Conservation (phyloP, 2,329 filamentous ascomycete species). For the Herpotrichia juniperi region DNA sequence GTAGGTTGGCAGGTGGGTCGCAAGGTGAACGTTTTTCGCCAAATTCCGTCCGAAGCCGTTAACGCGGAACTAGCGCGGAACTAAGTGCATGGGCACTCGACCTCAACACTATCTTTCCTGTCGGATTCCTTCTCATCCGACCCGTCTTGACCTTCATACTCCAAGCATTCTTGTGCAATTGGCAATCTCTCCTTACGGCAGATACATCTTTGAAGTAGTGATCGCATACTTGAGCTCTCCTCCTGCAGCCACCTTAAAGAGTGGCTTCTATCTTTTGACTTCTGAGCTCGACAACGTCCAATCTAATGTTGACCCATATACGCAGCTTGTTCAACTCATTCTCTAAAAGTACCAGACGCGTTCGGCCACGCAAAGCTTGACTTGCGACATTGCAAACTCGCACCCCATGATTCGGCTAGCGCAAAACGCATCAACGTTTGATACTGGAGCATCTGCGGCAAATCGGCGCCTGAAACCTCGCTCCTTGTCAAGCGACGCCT, state of each 20-base stretch:
- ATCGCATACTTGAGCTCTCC: too few relatives aligned
- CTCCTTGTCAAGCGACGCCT: neutral
- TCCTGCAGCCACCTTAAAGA: too few relatives aligned
- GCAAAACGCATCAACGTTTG: constrained; percentile 28
- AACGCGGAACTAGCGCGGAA: constrained; percentile 22
- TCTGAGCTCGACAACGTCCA: too few relatives aligned
- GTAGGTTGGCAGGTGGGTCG: constrained; percentile 9
- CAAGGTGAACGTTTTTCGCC: constrained; percentile 13
- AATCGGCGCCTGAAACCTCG: neutral
- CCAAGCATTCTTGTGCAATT: too few relatives aligned
- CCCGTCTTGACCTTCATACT: neutral
- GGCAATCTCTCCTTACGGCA: too few relatives aligned
- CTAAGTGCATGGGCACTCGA: constrained; percentile 13
- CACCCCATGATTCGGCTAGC: constrained; percentile 8
- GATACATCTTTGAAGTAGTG: too few relatives aligned
- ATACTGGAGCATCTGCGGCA: constrained; percentile 7
- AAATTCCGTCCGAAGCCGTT: constrained; percentile 30
- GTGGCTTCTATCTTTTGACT: too few relatives aligned
- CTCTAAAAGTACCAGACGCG: neutral
- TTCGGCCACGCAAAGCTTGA: neutral
- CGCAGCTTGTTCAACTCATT: neutral
- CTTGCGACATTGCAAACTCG: constrained; percentile 1
- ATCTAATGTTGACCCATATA: too few relatives aligned
- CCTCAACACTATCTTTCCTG: neutral
- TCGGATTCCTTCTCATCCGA: neutral